A percentile compares a stretch with the other conserved stretches of the same genome.
Conservation (phyloP, 768 basidiomycete species). For the Gloeostereum incarnatum region DNA sequence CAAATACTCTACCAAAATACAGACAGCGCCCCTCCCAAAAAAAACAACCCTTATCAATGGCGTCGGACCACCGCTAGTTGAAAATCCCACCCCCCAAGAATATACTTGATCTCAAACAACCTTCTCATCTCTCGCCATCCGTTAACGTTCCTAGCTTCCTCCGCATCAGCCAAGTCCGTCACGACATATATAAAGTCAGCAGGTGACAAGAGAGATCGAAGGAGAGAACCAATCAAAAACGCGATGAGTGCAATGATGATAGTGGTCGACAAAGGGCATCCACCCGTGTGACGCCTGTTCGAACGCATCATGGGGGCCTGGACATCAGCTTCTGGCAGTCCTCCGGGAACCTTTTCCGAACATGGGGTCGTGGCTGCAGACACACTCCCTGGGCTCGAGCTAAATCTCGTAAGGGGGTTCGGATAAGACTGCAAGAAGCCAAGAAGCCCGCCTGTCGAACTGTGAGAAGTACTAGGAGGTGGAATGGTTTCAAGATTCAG, state of each 20-base stretch:
- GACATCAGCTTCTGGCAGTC: slow-evolving; percentile 19
- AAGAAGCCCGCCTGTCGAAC: slow-evolving; percentile 42
- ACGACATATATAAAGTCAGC: slow-evolving; percentile 86
- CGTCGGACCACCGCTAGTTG: slow-evolving; percentile 78
- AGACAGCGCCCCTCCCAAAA: no score
- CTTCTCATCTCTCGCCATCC: slow-evolving; percentile 86
- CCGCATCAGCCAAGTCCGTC: slow-evolving; percentile 43
- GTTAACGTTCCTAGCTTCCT: slow-evolving; percentile 28
- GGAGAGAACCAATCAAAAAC: slow-evolving; percentile 84
- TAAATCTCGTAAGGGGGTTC: slow-evolving; percentile 46
- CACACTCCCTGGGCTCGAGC: background rate
- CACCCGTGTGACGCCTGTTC: slow-evolving; percentile 10
- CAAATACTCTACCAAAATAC: background rate
- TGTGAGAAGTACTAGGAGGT: no score
- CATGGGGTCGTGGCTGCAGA: background rate
- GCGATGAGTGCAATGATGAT: slow-evolving; percentile 77
- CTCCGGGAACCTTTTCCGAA: slow-evolving; percentile 24
- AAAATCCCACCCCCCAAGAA: slow-evolving; percentile 81
- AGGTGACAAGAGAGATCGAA: slow-evolving; percentile 82
- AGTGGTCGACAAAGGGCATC: slow-evolving; percentile 45
- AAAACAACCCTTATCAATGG: slow-evolving; percentile 29
- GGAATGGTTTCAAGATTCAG: no score
- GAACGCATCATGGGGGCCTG: slow-evolving; percentile 9
- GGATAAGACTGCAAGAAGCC: slow-evolving; percentile 55
- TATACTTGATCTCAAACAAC: slow-evolving; percentile 72